A percentile compares a stretch with the other conserved stretches of the same genome.
Conservation (phyloP, 177 flowering plant species). For the Vitis hybrid region DNA sequence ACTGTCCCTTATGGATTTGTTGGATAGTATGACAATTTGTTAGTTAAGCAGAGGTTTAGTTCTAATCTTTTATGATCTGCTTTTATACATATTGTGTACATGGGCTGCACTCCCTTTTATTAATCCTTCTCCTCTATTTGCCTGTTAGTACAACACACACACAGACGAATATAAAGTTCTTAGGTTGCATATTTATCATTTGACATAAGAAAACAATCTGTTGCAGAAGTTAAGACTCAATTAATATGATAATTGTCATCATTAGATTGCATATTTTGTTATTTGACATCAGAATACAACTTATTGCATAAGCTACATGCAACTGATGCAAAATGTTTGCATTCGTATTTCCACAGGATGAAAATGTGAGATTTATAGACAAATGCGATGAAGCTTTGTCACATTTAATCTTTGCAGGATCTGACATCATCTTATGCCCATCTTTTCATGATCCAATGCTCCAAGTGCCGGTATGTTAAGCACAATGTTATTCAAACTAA, state of each 20-base stretch:
- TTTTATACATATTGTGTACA: too few species aligned
- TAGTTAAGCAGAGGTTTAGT: too few species aligned
- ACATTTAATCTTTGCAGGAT: slow-evolving; percentile 72
- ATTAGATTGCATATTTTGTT: background rate
- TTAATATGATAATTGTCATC: too few species aligned
- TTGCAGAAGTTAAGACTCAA: too few species aligned
- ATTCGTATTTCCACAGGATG: slow-evolving; percentile 42
- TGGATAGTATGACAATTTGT: too few species aligned
- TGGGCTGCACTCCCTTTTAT: background rate
- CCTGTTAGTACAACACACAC: background rate
- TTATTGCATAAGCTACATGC: slow-evolving; percentile 1
- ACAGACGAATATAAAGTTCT: background rate
- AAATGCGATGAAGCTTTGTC: slow-evolving; percentile 51
- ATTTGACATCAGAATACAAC: background rate
- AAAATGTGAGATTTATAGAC: slow-evolving; percentile 40
- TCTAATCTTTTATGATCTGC: too few species aligned
- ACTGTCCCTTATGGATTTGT: too few species aligned
- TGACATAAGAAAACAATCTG: too few species aligned
- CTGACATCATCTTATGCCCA: slow-evolving; percentile 69
- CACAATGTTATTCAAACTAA: background rate
- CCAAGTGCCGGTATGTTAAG: slow-evolving; percentile 64
- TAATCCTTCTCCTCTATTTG: background rate
- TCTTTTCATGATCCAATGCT: slow-evolving; percentile 63
- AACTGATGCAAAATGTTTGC: background rate
- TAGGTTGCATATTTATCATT: background rate